Evolutionary conservation across 305 asterid species (phyloP), one percentile per base, ranked within the genome.

Genomic region (Caryopteris hybrid): DNA sequence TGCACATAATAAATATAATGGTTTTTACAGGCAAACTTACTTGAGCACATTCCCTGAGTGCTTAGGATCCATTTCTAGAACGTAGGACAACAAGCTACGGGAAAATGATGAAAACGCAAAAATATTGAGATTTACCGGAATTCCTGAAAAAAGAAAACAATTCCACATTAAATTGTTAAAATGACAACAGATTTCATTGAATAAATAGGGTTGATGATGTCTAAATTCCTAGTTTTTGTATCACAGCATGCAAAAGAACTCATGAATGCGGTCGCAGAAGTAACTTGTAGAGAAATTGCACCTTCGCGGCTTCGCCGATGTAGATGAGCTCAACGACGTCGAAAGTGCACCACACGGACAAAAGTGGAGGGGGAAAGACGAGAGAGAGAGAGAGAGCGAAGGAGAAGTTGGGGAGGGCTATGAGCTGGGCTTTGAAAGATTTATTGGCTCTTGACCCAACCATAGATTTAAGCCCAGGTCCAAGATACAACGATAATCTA

Each of bases 61-160:
- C 72, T 80, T 80, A 6, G 87, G 85, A 78, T 84, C 90, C 85
- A 79, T 79, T 16, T 29, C 64, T 58, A n/a, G n/a, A n/a, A n/a
- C n/a, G n/a, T n/a, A n/a, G n/a, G n/a, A n/a, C n/a, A n/a, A 43
- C 34, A 14, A 67, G 38, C 52, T 31, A 48, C 57, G 8, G 33
- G 23, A 41, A 25, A 64, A 58, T 42, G 53, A 17, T 21, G 62
- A 27, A 21, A 46, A 61, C 8, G 13, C 64, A 55, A 61, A 69
- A 33, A 34, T 27, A 16, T 68, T 29, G 12, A n/a, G 8, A 9
- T 9, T 20, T 23, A 0, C 31, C 22, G 9, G 48, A 68, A 56
- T 17, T 53, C 42, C 46, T 43, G 48, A 45, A 42, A 29, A 34
- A 21, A 12, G 41, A 38, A 47, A 69, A 33, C 11, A 8, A 22